Evolutionary conservation across 371 early-diverging fungal species (phyloP).

Genomic region (Fennellomyces sp.): DNA sequence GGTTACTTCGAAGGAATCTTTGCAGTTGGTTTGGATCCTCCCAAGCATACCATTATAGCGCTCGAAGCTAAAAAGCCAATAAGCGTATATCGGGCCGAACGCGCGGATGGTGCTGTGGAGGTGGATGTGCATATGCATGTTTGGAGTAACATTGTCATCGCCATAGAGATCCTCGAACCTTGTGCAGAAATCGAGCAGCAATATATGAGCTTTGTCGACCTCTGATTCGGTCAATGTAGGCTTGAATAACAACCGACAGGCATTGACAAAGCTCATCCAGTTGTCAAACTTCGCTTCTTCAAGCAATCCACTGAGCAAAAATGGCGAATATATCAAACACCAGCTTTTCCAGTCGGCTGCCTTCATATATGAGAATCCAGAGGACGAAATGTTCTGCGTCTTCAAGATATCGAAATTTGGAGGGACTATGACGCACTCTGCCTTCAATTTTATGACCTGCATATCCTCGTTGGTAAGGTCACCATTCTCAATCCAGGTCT

Average conservation of each 20-base stretch:
- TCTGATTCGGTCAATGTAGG: neutral
- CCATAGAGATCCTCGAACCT: neutral
- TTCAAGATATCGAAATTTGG: neutral
- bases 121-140: slow-evolving; percentile 8
- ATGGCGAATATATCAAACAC: slow-evolving; percentile 4
- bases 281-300: neutral
- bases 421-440: neutral
- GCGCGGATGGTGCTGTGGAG: neutral
- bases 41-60: neutral
- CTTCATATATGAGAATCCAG: neutral
- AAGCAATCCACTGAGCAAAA: neutral
- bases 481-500: neutral
- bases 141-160: neutral
- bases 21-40: neutral
- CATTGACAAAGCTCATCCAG: slow-evolving; percentile 8
- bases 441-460: neutral
- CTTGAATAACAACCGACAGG: neutral
- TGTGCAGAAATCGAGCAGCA: neutral
- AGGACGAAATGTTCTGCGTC: neutral
- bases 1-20: neutral
- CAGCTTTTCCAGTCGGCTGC: slow-evolving; percentile 9
- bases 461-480: neutral
- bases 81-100: slow-evolving; percentile 3
- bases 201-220: neutral
- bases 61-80: slow-evolving; percentile 7